phyloP scores from a whole-genome alignment of 179 eudicot genomes.

The Heliamphora pulchella region DNA sequence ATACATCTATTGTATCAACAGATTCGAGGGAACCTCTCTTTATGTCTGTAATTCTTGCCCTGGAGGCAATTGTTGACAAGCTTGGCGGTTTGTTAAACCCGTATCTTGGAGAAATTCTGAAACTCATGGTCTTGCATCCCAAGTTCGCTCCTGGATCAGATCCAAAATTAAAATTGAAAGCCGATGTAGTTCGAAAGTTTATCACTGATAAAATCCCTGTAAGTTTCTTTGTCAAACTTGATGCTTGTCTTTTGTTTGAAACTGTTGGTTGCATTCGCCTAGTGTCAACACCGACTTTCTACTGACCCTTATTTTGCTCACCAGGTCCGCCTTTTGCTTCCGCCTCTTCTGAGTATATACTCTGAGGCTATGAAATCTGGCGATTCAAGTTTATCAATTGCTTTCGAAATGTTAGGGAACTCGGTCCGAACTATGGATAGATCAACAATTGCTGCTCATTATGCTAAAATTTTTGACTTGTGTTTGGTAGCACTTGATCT shows the following conservation, averaged over 20 bases:
- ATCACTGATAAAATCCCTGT: slow-evolving; percentile 66
- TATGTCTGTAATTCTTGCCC: slow-evolving; percentile 42
- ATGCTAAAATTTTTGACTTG: slow-evolving; percentile 59
- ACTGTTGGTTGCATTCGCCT: background rate
- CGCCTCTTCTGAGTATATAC: slow-evolving; percentile 61
- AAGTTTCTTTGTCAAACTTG: slow-evolving; percentile 20
- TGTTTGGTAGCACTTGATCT: slow-evolving; percentile 84
- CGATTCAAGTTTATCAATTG: slow-evolving; percentile 50
- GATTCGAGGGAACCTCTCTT: slow-evolving; percentile 39
- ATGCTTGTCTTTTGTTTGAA: background rate
- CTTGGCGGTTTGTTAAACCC: slow-evolving; percentile 87
- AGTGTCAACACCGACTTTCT: slow-evolving; percentile 1
- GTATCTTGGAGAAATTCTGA: slow-evolving; percentile 60
- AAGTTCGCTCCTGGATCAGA: slow-evolving; percentile 41
- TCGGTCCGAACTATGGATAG: slow-evolving; percentile 66
- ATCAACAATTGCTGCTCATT: slow-evolving; percentile 50
- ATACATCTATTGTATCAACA: slow-evolving; percentile 16
- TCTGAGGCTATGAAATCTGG: slow-evolving; percentile 60
- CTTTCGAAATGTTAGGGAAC: slow-evolving; percentile 66
- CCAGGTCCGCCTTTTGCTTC: slow-evolving; percentile 70
- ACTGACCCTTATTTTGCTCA: slow-evolving; percentile 12
- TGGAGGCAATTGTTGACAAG: slow-evolving; percentile 78
- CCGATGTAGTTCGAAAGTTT: slow-evolving; percentile 57
- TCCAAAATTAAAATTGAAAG: slow-evolving; percentile 53
- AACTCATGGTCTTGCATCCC: slow-evolving; percentile 60